A percentile compares a stretch with the other conserved stretches of the same genome.
Evolutionary conservation across 805 yeast genomes (phyloP).

Genomic region (Cyberlindnera misumaiensis): DNA sequence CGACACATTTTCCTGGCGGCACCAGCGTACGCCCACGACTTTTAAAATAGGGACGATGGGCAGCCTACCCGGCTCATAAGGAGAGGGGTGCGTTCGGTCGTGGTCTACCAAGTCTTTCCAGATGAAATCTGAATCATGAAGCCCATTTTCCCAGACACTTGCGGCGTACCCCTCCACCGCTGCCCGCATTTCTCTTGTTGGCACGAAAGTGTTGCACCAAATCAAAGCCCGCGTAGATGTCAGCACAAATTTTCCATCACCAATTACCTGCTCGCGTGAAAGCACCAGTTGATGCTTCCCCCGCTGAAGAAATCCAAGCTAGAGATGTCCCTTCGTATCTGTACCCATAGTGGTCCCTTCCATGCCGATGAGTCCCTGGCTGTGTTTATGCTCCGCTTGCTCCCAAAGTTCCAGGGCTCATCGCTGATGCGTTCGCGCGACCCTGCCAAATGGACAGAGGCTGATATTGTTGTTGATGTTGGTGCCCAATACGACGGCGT

Average conservation of each 20-base stretch:
- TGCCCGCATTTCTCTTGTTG: no score
- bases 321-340: constrained; percentile 44
- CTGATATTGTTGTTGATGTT: constrained; percentile 94
- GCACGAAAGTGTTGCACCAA: not conserved
- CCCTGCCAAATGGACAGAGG: constrained; percentile 71
- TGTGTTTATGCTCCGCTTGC: constrained; percentile 69
- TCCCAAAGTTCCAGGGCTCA: constrained; percentile 65
- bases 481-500: constrained; percentile 83
- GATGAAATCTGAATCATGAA: no score
- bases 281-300: no score
- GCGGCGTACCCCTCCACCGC: no score
- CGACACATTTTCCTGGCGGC: not conserved
- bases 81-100: no score
- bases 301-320: constrained; percentile 25
- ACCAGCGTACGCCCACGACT: no score
- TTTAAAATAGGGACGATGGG: no score
- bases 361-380: constrained; percentile 98
- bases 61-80: no score
- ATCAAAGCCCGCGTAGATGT: constrained; percentile 4
- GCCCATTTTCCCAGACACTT: no score
- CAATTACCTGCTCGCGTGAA: no score
- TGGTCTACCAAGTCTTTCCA: no score
- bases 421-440: constrained; percentile 77
- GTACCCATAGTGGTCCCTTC: constrained; percentile 90
- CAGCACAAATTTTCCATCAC: not conserved